phyloP scores from a whole-genome alignment of 805 yeast species.

The Pichia eremophila region DNA sequence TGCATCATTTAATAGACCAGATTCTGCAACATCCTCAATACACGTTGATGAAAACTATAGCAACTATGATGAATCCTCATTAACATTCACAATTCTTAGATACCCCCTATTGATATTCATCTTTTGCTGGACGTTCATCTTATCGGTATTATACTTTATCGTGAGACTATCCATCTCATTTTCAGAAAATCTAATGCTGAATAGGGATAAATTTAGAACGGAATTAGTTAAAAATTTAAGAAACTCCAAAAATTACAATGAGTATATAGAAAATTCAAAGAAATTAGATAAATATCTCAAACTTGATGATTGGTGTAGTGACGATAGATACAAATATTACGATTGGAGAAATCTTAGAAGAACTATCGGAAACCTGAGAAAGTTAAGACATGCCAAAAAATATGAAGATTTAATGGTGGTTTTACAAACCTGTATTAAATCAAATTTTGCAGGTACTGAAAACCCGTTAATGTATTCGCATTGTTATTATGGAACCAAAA shows the following conservation, averaged over 20 bases:
- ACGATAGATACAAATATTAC: constrained; percentile 55
- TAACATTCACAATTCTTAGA: constrained; percentile 41
- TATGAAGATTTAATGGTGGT: constrained; percentile 42
- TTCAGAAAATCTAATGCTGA: constrained; percentile 43
- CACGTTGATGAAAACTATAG: background rate
- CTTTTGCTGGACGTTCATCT: constrained; percentile 41
- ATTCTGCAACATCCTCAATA: background rate
- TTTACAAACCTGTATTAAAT: constrained; percentile 57
- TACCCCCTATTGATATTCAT: constrained; percentile 56
- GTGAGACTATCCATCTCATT: constrained; percentile 54
- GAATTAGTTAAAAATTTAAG: constrained; percentile 41
- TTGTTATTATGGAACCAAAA: constrained; percentile 66
- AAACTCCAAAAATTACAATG: constrained; percentile 40
- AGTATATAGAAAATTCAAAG: constrained; percentile 55
- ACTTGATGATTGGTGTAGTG: constrained; percentile 53
- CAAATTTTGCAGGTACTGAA: constrained; percentile 73
- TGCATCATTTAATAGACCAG: background rate
- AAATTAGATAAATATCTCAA: constrained; percentile 48
- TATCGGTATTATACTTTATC: constrained; percentile 40
- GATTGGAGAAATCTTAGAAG: constrained; percentile 52
- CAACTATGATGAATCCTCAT: constrained; percentile 13
- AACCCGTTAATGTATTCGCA: constrained; percentile 64
- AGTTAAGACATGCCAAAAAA: constrained; percentile 24
- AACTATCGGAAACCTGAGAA: constrained; percentile 34
- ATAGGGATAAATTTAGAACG: constrained; percentile 53